phyloP scores from a whole-genome alignment of 768 basidiomycete species.

The Boletus reticuloceps region DNA sequence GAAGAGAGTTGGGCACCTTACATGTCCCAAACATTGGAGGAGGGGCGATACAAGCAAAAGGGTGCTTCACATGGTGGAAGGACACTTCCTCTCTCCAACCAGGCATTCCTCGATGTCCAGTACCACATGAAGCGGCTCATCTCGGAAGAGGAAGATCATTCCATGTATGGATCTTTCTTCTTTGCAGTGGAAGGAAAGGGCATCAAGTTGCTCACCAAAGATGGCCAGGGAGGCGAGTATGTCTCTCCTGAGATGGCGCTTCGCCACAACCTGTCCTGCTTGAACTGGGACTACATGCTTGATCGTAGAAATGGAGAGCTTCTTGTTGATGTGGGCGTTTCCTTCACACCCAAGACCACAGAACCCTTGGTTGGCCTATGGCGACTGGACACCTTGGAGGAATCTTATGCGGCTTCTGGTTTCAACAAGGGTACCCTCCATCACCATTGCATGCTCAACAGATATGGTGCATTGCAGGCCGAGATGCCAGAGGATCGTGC shows the following conservation, averaged over 20 bases:
- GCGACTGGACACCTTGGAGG: too few relatives aligned
- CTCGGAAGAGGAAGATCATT: too few relatives aligned
- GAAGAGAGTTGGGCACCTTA: not conserved
- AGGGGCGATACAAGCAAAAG: conserved; percentile 1
- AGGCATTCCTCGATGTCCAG: too few relatives aligned
- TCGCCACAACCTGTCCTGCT: not conserved
- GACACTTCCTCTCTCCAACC: not conserved
- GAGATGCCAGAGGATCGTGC: conserved; percentile 9
- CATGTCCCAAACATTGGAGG: not conserved
- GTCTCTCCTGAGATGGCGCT: not conserved
- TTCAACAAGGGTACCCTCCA: too few relatives aligned
- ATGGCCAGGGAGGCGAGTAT: not conserved
- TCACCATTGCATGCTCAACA: too few relatives aligned
- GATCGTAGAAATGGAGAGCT: conserved; percentile 4
- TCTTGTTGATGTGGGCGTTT: not conserved
- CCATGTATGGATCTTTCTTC: conserved; percentile 13
- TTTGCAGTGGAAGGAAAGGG: conserved; percentile 12
- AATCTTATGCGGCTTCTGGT: too few relatives aligned
- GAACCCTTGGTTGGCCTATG: not conserved
- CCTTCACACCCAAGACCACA: not conserved
- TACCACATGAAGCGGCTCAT: too few relatives aligned
- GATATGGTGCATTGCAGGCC: too few relatives aligned
- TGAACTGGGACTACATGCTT: conserved; percentile 8
- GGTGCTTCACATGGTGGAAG: not conserved
- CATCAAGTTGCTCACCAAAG: conserved; percentile 13